Base-by-base conservation (phyloP, 176 grass and related monocot genomes). In the Chloris gayana region DNA sequence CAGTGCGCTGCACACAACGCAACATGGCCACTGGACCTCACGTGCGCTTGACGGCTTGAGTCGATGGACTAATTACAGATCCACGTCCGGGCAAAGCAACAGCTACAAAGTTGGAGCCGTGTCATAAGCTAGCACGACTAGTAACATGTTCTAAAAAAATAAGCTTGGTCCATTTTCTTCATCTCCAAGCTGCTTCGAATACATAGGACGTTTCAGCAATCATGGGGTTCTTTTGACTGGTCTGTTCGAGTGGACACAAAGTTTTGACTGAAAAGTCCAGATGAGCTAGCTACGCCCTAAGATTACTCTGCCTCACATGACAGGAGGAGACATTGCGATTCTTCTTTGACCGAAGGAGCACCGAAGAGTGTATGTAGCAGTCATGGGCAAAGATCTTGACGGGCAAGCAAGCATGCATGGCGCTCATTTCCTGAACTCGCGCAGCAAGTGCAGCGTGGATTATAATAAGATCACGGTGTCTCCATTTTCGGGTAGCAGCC, bases 41-140 rank as follows among this genome's bases (percentile, higher is more conserved):
- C 18, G 80, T 83, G 80, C 80, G 60, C 74, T 77, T n/a, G n/a
- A n/a, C n/a, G n/a, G n/a, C n/a, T n/a, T 62, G 51, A 70, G 67
- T 69, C 18, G 0, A 70, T 51, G 25, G 69, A 75, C 41, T 4
- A n/a, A n/a, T n/a, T 49, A 47, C 6, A 50, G 22, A 57, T 21
- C 32, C 74, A 78, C 25, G 57, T 64, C 65, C 22, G 10, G 70
- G 41, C 74, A 69, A 69, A 58, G 63, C 62, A 74, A 74, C 50
- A 22, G 7, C 35, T 34, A 42, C 22, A 76, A 73, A 73, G 30
- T 18, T 35, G 53, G 7, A 60, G 33, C 14, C 26, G 22, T 38
- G 49, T 9, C 72, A 6, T 74, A 13, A 29, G 12, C 13, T 9
- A 6, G 22, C 0, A 38, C 13, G 24, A 29, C 8, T 26, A 13